Percentiles rank a stretch among this genome's conserved stretches.
Evolutionary conservation across 257 asterid genomes (phyloP).

Genomic region (Datura wrightii): DNA sequence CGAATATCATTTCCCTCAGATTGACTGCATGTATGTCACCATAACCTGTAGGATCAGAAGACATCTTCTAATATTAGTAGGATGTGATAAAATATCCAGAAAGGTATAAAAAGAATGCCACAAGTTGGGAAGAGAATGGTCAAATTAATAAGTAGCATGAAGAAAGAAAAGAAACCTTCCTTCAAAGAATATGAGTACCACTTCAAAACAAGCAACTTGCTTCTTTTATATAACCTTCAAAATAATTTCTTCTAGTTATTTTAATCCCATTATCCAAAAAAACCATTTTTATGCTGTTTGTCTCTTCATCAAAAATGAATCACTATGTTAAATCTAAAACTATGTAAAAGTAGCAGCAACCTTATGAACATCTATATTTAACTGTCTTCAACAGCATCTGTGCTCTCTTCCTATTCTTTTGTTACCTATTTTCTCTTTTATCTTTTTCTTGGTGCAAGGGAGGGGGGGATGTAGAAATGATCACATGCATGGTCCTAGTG

Average conservation of each 20-base stretch:
- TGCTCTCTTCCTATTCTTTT: slow-evolving; percentile 2
- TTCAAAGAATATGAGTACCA: background rate
- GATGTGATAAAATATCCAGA: background rate
- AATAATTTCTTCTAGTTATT: background rate
- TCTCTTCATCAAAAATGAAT: background rate
- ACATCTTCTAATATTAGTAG: background rate
- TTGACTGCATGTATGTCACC: slow-evolving; percentile 98
- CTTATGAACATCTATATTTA: background rate
- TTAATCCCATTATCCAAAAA: background rate
- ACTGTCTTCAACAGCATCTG: background rate
- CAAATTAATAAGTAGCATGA: background rate
- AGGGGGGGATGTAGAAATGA: background rate
- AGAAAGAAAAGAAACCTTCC: background rate
- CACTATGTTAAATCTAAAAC: slow-evolving; percentile 5
- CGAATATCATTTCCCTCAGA: slow-evolving; percentile 88
- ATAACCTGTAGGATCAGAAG: slow-evolving; percentile 61
- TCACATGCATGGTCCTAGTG: slow-evolving; percentile 15
- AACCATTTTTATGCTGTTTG: background rate
- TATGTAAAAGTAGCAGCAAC: background rate
- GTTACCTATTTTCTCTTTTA: background rate
- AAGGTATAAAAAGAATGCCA: background rate
- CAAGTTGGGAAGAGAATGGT: background rate
- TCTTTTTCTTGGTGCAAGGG: slow-evolving; percentile 1
- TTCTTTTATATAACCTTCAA: background rate
- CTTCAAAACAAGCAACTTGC: background rate